Percentiles rank a stretch among this genome's conserved stretches.
Conservation (phyloP, 805 yeast species). For the Trichomonascus vanleenenianus region DNA sequence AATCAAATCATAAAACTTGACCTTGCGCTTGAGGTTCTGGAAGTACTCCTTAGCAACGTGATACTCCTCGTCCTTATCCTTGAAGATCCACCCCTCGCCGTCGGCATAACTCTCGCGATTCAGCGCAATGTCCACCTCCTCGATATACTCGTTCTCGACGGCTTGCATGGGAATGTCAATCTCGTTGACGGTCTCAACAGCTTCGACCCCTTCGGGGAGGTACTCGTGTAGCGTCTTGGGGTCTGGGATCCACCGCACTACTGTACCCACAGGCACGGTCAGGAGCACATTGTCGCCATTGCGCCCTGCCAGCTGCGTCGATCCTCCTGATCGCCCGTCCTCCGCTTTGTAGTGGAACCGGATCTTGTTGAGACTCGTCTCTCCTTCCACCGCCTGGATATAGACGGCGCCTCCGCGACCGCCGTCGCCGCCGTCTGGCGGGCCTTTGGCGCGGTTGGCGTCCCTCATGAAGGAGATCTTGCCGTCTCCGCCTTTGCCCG, state of each 20-base stretch:
- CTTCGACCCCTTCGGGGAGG: constrained; percentile 15
- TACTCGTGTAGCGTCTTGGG: constrained; percentile 33
- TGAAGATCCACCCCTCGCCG: constrained; percentile 87
- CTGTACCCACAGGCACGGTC: constrained; percentile 89
- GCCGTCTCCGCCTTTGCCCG: constrained; percentile 91
- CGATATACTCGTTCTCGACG: neutral
- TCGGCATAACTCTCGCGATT: constrained; percentile 51
- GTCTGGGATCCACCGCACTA: constrained; percentile 76
- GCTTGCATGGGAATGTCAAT: constrained; percentile 3
- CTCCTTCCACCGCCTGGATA: constrained; percentile 67
- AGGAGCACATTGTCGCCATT: constrained; percentile 72
- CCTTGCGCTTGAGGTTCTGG: constrained; percentile 51
- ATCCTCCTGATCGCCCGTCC: constrained; percentile 63
- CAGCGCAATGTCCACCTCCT: constrained; percentile 27
- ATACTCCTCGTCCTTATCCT: constrained; percentile 65
- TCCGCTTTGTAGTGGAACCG: constrained; percentile 62
- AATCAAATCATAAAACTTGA: constrained; percentile 55
- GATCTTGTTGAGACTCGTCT: constrained; percentile 64
- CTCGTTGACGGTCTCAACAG: constrained; percentile 13
- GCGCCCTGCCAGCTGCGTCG: constrained; percentile 79
- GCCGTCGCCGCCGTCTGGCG: constrained; percentile 99
- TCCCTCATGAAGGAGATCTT: constrained; percentile 79
- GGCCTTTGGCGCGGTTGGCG: constrained; percentile 77
- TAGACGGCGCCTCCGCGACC: constrained; percentile 87
- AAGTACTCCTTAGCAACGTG: constrained; percentile 64